A percentile compares a stretch with the other conserved stretches of the same genome.
These are phyloP conservation scores for Penicillium vulpinum DNA, from an alignment of 2,329 filamentous ascomycete species.

Conservation along the genomic window DNA sequence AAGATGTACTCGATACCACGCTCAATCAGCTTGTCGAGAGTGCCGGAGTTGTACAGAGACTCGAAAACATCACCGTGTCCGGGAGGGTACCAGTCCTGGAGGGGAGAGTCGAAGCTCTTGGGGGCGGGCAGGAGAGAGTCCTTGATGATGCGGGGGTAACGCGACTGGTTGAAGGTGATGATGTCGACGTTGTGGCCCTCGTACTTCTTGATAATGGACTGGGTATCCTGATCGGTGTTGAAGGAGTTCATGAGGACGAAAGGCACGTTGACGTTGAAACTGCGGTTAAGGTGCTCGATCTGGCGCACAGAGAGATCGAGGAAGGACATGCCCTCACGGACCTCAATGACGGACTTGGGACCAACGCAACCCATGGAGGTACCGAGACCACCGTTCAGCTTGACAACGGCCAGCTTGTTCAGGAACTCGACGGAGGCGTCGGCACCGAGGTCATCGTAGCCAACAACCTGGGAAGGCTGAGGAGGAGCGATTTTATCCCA, in stretches of 20 bases:
- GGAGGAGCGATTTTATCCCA: conserved; percentile 97
- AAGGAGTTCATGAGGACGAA: conserved; percentile 99
- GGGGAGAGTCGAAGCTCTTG: conserved; percentile 81
- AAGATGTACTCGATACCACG: conserved; percentile 97
- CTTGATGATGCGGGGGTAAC: conserved; percentile 97
- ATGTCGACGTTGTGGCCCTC: conserved; percentile 99
- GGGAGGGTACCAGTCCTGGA: conserved; percentile 97
- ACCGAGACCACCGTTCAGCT: conserved; percentile 98
- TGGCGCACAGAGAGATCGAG: conserved; percentile 96
- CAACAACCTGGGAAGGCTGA: conserved; percentile 88
- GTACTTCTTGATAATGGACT: conserved; percentile 99
- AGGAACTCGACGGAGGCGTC: conserved; percentile 90
- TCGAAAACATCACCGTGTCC: conserved; percentile 99
- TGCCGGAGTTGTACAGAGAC: conserved; percentile 98
- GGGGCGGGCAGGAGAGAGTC: conserved; percentile 95
- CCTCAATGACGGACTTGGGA: conserved; percentile 98
- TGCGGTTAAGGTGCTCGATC: conserved; percentile 98
- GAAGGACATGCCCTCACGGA: conserved; percentile 99
- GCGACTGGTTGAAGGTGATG: conserved; percentile 98
- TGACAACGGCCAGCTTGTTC: conserved; percentile 95
- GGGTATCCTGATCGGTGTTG: conserved; percentile 98
- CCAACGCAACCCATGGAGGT: conserved; percentile 99
- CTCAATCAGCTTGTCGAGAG: conserved; percentile 92
- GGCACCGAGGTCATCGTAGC: conserved; percentile 88
- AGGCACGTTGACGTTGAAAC: conserved; percentile 93